Evolutionary conservation across 768 basidiomycete species (phyloP).

Genomic region (Sarcodon sp.): DNA sequence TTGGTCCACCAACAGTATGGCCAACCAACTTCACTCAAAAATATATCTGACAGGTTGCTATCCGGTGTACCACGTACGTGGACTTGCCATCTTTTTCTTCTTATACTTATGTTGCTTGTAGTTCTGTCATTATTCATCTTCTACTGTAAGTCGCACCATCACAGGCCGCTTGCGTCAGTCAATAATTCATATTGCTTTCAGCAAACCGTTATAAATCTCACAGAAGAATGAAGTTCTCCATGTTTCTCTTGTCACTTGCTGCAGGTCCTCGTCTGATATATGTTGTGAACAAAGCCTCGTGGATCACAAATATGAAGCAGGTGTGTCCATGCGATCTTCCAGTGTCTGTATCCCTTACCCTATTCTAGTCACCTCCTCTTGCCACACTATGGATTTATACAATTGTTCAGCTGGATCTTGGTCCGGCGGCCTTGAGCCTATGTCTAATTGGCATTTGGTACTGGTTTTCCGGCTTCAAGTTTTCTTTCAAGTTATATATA

Average conservation of each 20-base stretch:
- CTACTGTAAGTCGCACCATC: slow-evolving; percentile 37
- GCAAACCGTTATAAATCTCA: slow-evolving; percentile 55
- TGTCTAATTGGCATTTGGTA: slow-evolving; percentile 38
- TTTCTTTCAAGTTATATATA: slow-evolving; percentile 10
- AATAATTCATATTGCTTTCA: slow-evolving; percentile 14
- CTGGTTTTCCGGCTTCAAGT: slow-evolving; percentile 48
- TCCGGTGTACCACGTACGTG: slow-evolving; percentile 61
- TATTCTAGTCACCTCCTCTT: slow-evolving; percentile 55
- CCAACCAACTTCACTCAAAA: slow-evolving; percentile 34
- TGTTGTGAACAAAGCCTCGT: slow-evolving; percentile 55
- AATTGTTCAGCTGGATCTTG: slow-evolving; percentile 56
- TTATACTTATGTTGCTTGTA: slow-evolving; percentile 13
- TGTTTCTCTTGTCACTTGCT: slow-evolving; percentile 45
- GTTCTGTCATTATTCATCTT: slow-evolving; percentile 68
- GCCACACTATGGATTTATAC: slow-evolving; percentile 72
- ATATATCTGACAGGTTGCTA: slow-evolving; percentile 42
- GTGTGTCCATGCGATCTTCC: slow-evolving; percentile 21
- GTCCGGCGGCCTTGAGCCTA: slow-evolving; percentile 46
- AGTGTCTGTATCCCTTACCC: neutral
- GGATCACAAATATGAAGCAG: slow-evolving; percentile 65
- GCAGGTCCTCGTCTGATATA: slow-evolving; percentile 60
- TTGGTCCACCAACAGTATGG: slow-evolving; percentile 73
- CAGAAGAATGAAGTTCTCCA: slow-evolving; percentile 35
- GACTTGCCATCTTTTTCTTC: neutral
- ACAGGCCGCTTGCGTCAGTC: neutral